These are phyloP conservation scores for Hymenoscyphus repandus DNA, from an alignment of 2,329 filamentous ascomycete genomes.

Conservation along the genomic window DNA sequence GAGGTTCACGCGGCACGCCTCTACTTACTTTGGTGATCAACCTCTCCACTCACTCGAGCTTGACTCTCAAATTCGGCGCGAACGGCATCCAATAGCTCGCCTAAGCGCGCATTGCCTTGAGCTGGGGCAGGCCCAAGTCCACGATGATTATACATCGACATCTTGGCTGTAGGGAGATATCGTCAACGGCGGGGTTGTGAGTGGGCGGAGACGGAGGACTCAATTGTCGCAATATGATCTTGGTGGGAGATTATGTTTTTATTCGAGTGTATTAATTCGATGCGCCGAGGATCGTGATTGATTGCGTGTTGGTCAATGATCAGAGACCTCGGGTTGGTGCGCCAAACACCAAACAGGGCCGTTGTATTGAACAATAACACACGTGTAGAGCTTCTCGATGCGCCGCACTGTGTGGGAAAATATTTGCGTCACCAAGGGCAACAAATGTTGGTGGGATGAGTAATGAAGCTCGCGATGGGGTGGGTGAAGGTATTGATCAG, in stretches of 20 bases:
- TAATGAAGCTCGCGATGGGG: no score
- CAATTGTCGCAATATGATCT: background rate
- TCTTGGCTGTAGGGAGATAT: constrained; percentile 25
- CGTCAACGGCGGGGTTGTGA: no score
- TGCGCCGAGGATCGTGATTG: background rate
- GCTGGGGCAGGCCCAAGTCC: constrained; percentile 70
- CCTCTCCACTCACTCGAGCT: constrained; percentile 74
- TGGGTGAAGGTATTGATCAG: no score
- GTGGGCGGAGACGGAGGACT: background rate
- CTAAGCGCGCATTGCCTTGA: constrained; percentile 64
- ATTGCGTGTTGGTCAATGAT: background rate
- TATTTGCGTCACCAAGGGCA: no score
- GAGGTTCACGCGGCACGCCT: background rate
- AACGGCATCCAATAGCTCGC: constrained; percentile 87
- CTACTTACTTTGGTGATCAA: constrained; percentile 87
- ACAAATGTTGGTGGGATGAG: no score
- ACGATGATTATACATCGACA: constrained; percentile 87
- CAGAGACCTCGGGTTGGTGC: background rate
- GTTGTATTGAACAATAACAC: background rate
- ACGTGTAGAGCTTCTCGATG: background rate
- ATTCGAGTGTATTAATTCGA: background rate
- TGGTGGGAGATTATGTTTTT: background rate
- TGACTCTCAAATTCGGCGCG: constrained; percentile 87
- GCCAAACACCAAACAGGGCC: background rate
- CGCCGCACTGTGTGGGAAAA: background rate